These are phyloP conservation scores for Fusarium torulosum DNA, from an alignment of 2,329 filamentous ascomycete genomes.

Conservation along the genomic window DNA sequence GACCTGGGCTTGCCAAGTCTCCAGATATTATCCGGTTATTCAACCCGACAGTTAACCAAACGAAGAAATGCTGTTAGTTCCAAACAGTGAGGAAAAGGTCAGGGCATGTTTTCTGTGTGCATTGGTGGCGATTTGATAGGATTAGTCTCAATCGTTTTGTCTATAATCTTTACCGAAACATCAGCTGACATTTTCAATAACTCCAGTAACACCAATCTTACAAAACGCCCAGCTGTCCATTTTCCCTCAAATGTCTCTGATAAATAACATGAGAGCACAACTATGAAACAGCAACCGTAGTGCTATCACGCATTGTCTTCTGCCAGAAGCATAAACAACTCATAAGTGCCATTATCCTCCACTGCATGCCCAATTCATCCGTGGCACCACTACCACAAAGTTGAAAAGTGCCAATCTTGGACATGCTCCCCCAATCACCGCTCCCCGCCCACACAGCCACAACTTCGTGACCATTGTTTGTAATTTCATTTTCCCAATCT, in stretches of 20 bases:
- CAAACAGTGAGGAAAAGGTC: background rate
- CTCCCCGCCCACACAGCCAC: slow-evolving; percentile 30
- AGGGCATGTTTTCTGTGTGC: background rate
- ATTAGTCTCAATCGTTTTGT: background rate
- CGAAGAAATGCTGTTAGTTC: background rate
- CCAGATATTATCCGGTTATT: background rate
- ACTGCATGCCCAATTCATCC: slow-evolving; percentile 31
- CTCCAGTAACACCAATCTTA: background rate
- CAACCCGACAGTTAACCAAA: no score
- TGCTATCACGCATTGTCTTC: background rate
- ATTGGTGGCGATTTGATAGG: no score
- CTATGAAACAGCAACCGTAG: background rate
- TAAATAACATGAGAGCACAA: background rate
- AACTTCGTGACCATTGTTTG: slow-evolving; percentile 36
- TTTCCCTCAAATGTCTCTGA: background rate
- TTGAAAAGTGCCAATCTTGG: slow-evolving; percentile 35
- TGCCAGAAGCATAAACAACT: slow-evolving; percentile 37
- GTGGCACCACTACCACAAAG: slow-evolving; percentile 34
- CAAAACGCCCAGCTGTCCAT: background rate
- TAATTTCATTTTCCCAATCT: slow-evolving; percentile 22
- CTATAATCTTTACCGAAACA: background rate
- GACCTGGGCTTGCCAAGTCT: background rate
- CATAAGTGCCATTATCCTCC: slow-evolving; percentile 36
- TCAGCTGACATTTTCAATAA: background rate
- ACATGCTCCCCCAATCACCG: slow-evolving; percentile 19